A percentile compares a stretch with the other conserved stretches of the same genome.
Evolutionary conservation across 768 basidiomycete genomes (phyloP).

Genomic region (Porpolomopsis calyptriformis): DNA sequence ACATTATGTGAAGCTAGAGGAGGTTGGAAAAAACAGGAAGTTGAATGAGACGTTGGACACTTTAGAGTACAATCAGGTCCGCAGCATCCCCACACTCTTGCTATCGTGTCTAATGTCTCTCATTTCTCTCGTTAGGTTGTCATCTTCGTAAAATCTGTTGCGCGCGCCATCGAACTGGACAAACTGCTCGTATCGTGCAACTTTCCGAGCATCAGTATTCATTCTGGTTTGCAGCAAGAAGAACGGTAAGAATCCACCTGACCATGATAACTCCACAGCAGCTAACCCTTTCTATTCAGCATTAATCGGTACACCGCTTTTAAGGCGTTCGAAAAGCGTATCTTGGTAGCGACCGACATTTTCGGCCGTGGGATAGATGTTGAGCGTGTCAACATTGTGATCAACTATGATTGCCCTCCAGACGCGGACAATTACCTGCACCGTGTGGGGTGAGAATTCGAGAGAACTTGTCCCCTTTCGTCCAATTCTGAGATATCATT

Average conservation of each 20-base stretch:
- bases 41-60: slow-evolving; percentile 91
- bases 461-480: too few species aligned
- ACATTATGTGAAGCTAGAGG: slow-evolving; percentile 96
- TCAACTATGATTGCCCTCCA: slow-evolving; percentile 96
- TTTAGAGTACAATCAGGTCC: slow-evolving; percentile 95
- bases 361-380: slow-evolving; percentile 99
- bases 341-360: slow-evolving; percentile 97
- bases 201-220: slow-evolving; percentile 96
- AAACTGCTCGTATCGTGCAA: slow-evolving; percentile 93
- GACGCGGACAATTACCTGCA: slow-evolving; percentile 99
- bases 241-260: slow-evolving; percentile 61
- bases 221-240: slow-evolving; percentile 88
- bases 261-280: neutral
- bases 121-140: slow-evolving; percentile 59
- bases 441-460: slow-evolving; percentile 71
- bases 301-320: slow-evolving; percentile 95
- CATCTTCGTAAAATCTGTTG: slow-evolving; percentile 98
- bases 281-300: slow-evolving; percentile 27
- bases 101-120: neutral
- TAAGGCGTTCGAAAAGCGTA: slow-evolving; percentile 99
- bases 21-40: slow-evolving; percentile 92
- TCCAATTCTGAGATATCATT: neutral
- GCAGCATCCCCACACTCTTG: slow-evolving; percentile 8
- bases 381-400: slow-evolving; percentile 97
- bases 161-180: slow-evolving; percentile 92